Base-by-base conservation (phyloP, 2,329 filamentous ascomycete species). In the Chaetomiaceae sp. region DNA sequence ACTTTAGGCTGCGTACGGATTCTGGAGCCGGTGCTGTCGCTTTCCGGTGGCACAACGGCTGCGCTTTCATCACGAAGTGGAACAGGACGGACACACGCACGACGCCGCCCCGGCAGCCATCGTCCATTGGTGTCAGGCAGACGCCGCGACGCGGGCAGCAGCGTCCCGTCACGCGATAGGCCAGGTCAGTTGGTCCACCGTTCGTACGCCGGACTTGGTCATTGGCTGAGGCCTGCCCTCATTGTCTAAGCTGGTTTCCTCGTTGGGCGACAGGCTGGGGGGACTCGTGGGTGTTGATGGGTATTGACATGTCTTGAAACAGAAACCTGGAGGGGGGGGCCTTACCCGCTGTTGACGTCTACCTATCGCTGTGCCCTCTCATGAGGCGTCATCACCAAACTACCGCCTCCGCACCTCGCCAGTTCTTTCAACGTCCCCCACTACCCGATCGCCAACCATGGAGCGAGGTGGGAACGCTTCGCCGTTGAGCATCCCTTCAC, bases 401-500 rank as follows among this genome's bases (percentile, higher is more conserved):
- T n/a, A n/a, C n/a, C n/a, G n/a, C n/a, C n/a, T n/a, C n/a, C n/a
- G n/a, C n/a, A n/a, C n/a, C n/a, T n/a, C n/a, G n/a, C n/a, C n/a
- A n/a, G n/a, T 20, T 18, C 37, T 27, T n/a, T 18, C 34, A 15
- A 27, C 27, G 12, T 33, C 20, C 3, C 12, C 22, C 17, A 17
- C 20, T 15, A 20, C 30, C 6, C 29, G 10, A 32, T 9, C 27
- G 9, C 15, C 15, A 22, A 27, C 24, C 22, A 47, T 54, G 51
- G 48, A 54, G 38, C 41, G 19, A 34, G 44, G 47, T 8, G 46
- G 46, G 18, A 48, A 49, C 15, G 26, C 47, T 18, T 41, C 47
- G 15, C 44, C 45, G 14, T 27, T 38, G 27, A 47, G 45, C 35
- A 20, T 45, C 8, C 43, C 51, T 5, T 42, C 48, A 20, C 50